Conservation (phyloP, 768 basidiomycete genomes). For the Lactarius indigo region DNA sequence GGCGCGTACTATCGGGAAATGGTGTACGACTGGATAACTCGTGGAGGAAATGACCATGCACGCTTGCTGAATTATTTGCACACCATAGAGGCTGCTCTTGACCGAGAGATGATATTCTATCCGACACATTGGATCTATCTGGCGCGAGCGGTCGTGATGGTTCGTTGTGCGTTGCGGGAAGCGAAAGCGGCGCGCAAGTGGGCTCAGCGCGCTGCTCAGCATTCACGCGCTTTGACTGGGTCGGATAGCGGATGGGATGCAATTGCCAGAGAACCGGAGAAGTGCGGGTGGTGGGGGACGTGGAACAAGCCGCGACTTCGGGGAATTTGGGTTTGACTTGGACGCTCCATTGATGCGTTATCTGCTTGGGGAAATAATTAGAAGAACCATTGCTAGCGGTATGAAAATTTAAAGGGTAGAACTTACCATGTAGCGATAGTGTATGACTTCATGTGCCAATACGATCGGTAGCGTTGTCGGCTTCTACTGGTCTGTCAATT, state of each 20-base stretch:
- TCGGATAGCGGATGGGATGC: constrained; percentile 19
- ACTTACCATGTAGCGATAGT: neutral
- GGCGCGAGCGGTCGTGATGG: constrained; percentile 1
- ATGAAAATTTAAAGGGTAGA: neutral
- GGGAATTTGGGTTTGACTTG: neutral
- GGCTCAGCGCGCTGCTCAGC: constrained; percentile 11
- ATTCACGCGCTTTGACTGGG: constrained; percentile 8
- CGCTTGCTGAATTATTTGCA: neutral
- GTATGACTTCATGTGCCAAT: neutral
- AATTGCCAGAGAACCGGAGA: constrained; percentile 10
- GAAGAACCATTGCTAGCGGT: neutral
- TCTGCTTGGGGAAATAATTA: neutral
- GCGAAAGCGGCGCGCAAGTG: constrained; percentile 7
- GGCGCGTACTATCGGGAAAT: constrained; percentile 10
- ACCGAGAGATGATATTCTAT: constrained; percentile 13
- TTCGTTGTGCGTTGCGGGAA: neutral
- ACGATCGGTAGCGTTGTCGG: neutral
- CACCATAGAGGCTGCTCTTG: neutral
- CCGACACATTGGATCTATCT: neutral
- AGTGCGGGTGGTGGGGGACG: constrained; percentile 13
- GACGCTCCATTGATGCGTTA: neutral
- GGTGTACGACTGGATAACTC: constrained; percentile 4
- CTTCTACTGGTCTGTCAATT: neutral
- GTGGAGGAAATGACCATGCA: constrained; percentile 1
- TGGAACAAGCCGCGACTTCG: constrained; percentile 4